Evolutionary conservation across 345 rosid genomes (phyloP).

Genomic region (Gossypium raimondii): DNA sequence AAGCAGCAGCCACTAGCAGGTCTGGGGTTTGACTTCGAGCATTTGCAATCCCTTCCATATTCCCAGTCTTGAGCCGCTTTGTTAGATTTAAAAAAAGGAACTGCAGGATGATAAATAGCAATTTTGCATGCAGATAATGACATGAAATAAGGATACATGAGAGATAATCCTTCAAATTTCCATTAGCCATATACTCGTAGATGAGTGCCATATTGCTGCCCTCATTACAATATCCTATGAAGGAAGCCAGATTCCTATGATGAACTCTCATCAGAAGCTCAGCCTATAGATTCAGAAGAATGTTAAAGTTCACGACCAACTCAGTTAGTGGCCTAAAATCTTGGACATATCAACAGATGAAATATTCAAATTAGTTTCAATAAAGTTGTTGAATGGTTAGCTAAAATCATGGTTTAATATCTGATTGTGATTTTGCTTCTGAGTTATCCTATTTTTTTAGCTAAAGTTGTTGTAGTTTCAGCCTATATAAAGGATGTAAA

Average conservation of each 20-base stretch:
- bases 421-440: too few species aligned
- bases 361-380: too few species aligned
- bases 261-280: conserved; percentile 36
- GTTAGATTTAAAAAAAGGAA: too few species aligned
- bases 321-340: too few species aligned
- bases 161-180: conserved; percentile 15
- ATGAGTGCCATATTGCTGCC: conserved; percentile 23
- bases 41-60: background rate
- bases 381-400: too few species aligned
- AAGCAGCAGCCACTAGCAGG: background rate
- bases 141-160: conserved; percentile 11
- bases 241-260: conserved; percentile 37
- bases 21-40: background rate
- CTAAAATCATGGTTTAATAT: too few species aligned
- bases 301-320: too few species aligned
- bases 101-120: background rate
- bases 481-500: too few species aligned
- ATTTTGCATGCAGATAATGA: background rate
- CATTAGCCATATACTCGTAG: conserved; percentile 40
- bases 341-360: too few species aligned
- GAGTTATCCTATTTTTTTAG: too few species aligned
- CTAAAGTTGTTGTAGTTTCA: too few species aligned
- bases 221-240: conserved; percentile 40
- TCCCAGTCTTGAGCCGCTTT: too few species aligned
- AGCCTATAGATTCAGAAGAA: conserved; percentile 26